Conservation (phyloP, 331 rosid species). For the Quercus lobata region DNA sequence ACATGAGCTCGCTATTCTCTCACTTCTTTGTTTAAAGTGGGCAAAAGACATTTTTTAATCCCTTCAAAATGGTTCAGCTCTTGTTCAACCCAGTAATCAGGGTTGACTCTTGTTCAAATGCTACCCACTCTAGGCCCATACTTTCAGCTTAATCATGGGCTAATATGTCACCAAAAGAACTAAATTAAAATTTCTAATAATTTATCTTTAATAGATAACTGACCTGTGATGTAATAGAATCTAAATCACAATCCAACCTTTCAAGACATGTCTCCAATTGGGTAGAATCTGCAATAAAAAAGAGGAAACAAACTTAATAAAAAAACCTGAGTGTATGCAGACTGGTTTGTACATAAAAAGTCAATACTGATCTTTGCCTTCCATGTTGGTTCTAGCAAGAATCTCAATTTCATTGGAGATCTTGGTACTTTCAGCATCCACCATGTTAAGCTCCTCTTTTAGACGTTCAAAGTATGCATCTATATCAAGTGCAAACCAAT, state of each 20-base stretch:
- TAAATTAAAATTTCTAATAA: background rate
- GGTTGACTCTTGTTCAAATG: background rate
- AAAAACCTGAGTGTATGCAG: background rate
- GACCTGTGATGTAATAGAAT: constrained; percentile 54
- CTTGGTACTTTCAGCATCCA: constrained; percentile 38
- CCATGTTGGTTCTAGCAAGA: constrained; percentile 36
- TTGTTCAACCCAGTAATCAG: background rate
- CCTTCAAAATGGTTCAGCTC: too few species aligned
- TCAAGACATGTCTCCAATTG: constrained; percentile 49
- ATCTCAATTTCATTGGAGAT: constrained; percentile 43
- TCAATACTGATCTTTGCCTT: constrained; percentile 35
- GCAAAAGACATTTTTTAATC: too few species aligned
- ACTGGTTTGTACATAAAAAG: background rate
- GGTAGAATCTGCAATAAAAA: constrained; percentile 43
- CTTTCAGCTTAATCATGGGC: background rate
- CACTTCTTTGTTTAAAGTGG: too few species aligned
- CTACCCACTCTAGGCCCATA: background rate
- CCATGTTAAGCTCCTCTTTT: constrained; percentile 46
- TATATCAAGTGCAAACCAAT: constrained; percentile 1
- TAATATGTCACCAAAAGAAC: background rate
- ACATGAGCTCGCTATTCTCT: background rate
- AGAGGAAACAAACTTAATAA: constrained; percentile 1
- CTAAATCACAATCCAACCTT: constrained; percentile 45
- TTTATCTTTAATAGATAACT: constrained; percentile 16
- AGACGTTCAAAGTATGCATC: constrained; percentile 52